Evolutionary conservation across 805 yeast genomes (phyloP), one percentile per base, ranked within the genome.

Genomic region (Myxozyma udenii): DNA sequence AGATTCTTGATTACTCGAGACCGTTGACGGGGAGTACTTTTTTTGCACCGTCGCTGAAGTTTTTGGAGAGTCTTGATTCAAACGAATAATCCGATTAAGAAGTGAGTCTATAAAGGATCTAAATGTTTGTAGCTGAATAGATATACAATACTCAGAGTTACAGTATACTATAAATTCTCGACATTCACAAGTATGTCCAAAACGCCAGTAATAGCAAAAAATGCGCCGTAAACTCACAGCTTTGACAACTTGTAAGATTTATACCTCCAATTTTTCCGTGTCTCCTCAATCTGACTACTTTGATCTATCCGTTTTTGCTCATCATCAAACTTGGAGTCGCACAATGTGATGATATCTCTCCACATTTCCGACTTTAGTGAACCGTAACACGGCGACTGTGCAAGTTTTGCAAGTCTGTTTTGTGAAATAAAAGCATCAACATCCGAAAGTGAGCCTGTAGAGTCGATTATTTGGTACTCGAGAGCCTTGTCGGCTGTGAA

Each of bases 361-460:
- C 61, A 59, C 60, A 59, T 47, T 21, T 54, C 61, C 19, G 44
- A n/a, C 46, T 60, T 59, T 22, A 61, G 46, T 25, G 18, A 35
- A 6, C 66, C 70, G 48, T 70, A 70, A 18, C 68, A 57, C 1
- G 67, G 67, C 26, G 70, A 60, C 21, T 44, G 23, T 6, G 70
- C 65, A 24, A 61, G 53, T 28, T 48, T 49, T 23, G 48, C 49
- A 19, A 62, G 49, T 43, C 55, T 47, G 36, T 44, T 49, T 4
- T 35, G 22, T 14, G 43, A 45, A 11, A 61, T 71, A 32, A 69
- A 52, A 22, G 35, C 64, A 47, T 65, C 67, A 3, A 63, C 72
- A 43, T 67, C 71, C 1, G 59, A 57, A 25, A 67, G 44, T n/a
- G 62, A 68, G 5, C 74, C 74, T 28, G 61, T 53, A 1, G 63